Evolutionary conservation across 2,329 filamentous ascomycete genomes (phyloP), one percentile per base, ranked within the genome.

Genomic region (Pseudogymnoascus sp.): DNA sequence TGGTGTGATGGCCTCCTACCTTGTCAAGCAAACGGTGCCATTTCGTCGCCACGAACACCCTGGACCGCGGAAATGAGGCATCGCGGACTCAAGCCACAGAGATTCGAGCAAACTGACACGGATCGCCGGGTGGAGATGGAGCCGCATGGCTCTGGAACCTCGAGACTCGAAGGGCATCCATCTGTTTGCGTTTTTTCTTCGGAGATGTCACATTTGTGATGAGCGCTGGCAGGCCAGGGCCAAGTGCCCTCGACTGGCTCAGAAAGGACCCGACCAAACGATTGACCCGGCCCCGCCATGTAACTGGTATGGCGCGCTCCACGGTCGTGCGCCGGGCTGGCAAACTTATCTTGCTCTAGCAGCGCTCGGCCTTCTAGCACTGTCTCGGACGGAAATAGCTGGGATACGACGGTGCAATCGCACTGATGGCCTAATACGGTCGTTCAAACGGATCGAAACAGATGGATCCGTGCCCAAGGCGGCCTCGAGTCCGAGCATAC

Each of bases 101-200:
- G 40, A 44, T 6, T 40, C 16, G 40, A 44, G 19, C 40, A n/a
- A 5, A 47, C 21, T 53, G 47, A 53, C 47, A 56, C 47, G 26
- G 47, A 56, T 56, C 26, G 47, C 47, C 47, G 47, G 47, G 47
- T 56, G 47, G 47, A 56, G 47, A 56, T 56, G 47, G 47, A 19
- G 26, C 47, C 26, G n/a, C 47, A 53, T 53, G 24, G 47, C 47
- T 33, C 47, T 56, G 47, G 26, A 56, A 31, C 47, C n/a, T 33
- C 26, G 26, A 56, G 47, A 31, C 47, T 19, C 26, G 5, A 19
- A 33, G 50, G 6, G n/a, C 50, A 33, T 31, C 50, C n/a, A 6
- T 33, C 10, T 19, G 50, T 56, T 56, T 56, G 50, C 33, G 50
- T 3, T 33, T 14, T 50, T 50, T 33, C 26, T 29, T 19, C 29